A percentile compares a stretch with the other conserved stretches of the same genome.
phyloP scores from a whole-genome alignment of 1,284 basidiomycete species.

The Fomitopsis pinicola region DNA sequence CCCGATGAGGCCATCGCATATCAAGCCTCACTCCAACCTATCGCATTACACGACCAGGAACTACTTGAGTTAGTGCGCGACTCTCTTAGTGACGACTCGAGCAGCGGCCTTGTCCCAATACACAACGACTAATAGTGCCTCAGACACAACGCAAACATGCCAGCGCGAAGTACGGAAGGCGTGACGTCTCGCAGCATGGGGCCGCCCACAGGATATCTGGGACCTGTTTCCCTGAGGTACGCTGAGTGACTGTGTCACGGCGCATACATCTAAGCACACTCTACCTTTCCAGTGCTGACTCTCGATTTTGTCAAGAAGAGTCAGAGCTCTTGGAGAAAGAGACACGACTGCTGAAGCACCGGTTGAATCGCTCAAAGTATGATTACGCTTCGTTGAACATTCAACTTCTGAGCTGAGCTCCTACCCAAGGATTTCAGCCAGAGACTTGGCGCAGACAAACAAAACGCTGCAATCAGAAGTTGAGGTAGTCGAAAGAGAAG shows the following conservation, averaged over 20 bases:
- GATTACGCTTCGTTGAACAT: neutral
- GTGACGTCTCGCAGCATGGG: too few species aligned
- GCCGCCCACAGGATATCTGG: neutral
- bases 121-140: too few species aligned
- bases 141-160: too few species aligned
- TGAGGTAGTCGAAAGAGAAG: slow-evolving; percentile 3
- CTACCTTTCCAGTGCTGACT: slow-evolving; percentile 1
- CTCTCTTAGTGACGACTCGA: neutral
- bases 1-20: slow-evolving; percentile 14
- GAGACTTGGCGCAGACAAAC: slow-evolving; percentile 12
- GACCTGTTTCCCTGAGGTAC: neutral
- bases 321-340: slow-evolving; percentile 17
- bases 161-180: too few species aligned
- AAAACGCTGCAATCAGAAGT: slow-evolving; percentile 8
- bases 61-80: neutral
- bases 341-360: slow-evolving; percentile 10
- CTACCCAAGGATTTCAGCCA: slow-evolving; percentile 10
- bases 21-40: neutral
- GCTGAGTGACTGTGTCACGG: neutral
- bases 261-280: neutral
- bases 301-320: slow-evolving; percentile 9
- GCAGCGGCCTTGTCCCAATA: too few species aligned
- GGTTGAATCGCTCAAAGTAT: slow-evolving; percentile 18
- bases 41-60: neutral
- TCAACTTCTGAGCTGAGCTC: neutral